phyloP scores from a whole-genome alignment of 371 early-diverging fungal species.

The Rhizopus delemar region DNA sequence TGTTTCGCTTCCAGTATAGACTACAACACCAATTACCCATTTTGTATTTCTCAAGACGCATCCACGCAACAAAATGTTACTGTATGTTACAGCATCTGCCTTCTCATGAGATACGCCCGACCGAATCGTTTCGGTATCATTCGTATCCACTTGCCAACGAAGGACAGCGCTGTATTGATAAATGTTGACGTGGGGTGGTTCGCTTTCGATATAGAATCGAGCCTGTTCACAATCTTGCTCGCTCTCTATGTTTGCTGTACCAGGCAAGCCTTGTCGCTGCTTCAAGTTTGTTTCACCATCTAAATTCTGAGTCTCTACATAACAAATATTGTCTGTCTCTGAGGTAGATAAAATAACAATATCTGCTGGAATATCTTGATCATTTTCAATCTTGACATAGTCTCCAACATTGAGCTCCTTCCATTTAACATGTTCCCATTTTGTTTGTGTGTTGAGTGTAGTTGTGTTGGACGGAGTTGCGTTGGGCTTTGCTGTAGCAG shows the following conservation, averaged over 20 bases:
- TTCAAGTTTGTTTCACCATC: conserved; percentile 91
- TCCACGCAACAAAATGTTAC: conserved; percentile 88
- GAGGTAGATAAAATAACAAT: conserved; percentile 69
- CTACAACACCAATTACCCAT: conserved; percentile 80
- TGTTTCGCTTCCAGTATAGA: conserved; percentile 90
- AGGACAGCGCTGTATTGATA: conserved; percentile 76
- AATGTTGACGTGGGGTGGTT: conserved; percentile 76
- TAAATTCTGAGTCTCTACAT: conserved; percentile 81
- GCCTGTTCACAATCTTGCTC: conserved; percentile 61
- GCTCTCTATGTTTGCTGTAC: conserved; percentile 35
- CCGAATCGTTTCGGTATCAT: conserved; percentile 13
- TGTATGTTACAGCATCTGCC: conserved; percentile 46
- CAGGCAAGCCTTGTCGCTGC: conserved; percentile 51
- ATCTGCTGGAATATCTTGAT: conserved; percentile 93
- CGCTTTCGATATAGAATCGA: conserved; percentile 72
- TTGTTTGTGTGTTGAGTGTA: conserved; percentile 27
- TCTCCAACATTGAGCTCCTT: conserved; percentile 91
- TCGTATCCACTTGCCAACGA: conserved; percentile 45
- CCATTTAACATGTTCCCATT: conserved; percentile 60
- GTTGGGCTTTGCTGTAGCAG: conserved; percentile 18
- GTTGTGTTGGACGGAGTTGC: conserved; percentile 15
- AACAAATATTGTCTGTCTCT: conserved; percentile 66
- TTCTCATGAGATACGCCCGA: conserved; percentile 46
- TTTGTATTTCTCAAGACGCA: conserved; percentile 89
- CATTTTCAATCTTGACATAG: conserved; percentile 78